Evolutionary conservation across 208 protist species (phyloP).

Genomic region (Kentomonas sorsogonicus): DNA sequence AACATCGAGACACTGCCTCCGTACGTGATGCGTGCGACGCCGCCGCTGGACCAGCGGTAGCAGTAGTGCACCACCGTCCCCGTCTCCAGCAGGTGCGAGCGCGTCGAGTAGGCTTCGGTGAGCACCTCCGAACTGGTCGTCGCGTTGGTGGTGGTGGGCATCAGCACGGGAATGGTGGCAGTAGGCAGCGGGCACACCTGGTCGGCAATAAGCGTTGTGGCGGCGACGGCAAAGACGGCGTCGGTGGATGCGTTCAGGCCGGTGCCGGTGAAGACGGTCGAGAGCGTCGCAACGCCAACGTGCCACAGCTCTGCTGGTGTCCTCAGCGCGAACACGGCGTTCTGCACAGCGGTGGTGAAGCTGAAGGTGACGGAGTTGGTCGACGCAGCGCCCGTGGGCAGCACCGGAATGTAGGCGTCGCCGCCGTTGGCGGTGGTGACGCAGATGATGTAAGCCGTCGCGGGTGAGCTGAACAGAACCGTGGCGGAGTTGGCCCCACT

Average conservation of each 20-base stretch:
- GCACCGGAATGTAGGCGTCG: constrained; percentile 58
- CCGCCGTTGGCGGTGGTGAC: constrained; percentile 26
- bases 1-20: constrained; percentile 34
- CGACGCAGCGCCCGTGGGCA: constrained; percentile 20
- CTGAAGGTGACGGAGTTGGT: constrained; percentile 33
- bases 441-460: constrained; percentile 61
- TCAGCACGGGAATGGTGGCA: constrained; percentile 19
- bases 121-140: constrained; percentile 14
- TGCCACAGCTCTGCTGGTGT: constrained; percentile 60
- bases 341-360: constrained; percentile 33
- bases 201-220: constrained; percentile 23
- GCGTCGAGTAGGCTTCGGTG: constrained; percentile 30
- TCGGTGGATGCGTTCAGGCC: constrained; percentile 42
- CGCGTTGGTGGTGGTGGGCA: constrained; percentile 36
- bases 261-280: constrained; percentile 45
- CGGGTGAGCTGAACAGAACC: constrained; percentile 14
- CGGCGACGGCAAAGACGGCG: constrained; percentile 38
- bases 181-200: constrained; percentile 51
- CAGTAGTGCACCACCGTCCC: constrained; percentile 58
- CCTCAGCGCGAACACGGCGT: constrained; percentile 24
- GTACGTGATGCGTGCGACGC: constrained; percentile 43
- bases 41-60: constrained; percentile 50
- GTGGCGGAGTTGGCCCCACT: constrained; percentile 16
- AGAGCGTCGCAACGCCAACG: constrained; percentile 42
- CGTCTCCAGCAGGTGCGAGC: constrained; percentile 30